A percentile compares a stretch with the other conserved stretches of the same genome.
Conservation (phyloP, 202 grass and related monocot genomes). For the Hordeum pubiflorum region DNA sequence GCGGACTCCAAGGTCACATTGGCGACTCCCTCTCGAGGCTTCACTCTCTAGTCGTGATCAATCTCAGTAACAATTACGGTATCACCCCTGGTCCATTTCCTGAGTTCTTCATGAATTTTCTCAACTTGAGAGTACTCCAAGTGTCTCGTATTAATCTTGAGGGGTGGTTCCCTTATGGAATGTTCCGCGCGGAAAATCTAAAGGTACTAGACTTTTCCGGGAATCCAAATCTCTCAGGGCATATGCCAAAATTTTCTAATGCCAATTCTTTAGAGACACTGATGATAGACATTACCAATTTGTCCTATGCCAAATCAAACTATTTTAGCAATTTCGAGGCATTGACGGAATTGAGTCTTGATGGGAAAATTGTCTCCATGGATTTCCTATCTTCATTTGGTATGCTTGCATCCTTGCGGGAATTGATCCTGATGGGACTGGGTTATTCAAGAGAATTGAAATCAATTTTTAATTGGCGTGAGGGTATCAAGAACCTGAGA, state of each 20-base stretch:
- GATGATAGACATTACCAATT: neutral
- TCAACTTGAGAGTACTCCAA: neutral
- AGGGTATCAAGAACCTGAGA: too few species aligned
- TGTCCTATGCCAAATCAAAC: neutral
- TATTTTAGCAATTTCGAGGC: neutral
- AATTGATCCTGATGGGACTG: too few species aligned
- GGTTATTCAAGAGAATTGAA: too few species aligned
- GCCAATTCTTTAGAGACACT: constrained; percentile 7
- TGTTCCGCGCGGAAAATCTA: constrained; percentile 15
- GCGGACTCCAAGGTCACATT: constrained; percentile 11
- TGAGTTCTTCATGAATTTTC: constrained; percentile 5
- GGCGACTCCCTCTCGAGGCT: neutral
- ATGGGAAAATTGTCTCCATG: too few species aligned
- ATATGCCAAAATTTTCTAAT: neutral
- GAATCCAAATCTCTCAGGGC: neutral
- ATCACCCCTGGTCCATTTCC: neutral
- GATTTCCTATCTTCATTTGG: too few species aligned
- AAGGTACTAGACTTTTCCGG: constrained; percentile 8
- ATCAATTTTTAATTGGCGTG: too few species aligned
- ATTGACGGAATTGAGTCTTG: neutral
- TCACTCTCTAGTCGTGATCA: neutral
- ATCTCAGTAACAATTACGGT: neutral
- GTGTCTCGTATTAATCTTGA: neutral
- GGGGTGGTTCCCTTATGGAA: neutral
- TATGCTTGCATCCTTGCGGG: too few species aligned